phyloP scores from a whole-genome alignment of 106 monocot genomes.

The Ottelia alismoides region DNA sequence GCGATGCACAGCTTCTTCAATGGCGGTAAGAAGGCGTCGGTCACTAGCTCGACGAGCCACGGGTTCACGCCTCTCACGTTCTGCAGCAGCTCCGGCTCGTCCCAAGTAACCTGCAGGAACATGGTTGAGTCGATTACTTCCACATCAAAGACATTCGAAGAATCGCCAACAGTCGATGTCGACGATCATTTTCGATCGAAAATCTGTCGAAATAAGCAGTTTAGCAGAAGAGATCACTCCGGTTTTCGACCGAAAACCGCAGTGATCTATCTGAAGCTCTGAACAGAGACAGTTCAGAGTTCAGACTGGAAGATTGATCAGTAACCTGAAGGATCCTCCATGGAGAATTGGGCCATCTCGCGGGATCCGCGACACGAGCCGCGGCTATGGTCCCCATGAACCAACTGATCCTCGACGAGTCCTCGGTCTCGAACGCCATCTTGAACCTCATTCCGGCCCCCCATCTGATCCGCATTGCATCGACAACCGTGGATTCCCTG shows the following conservation, averaged over 20 bases:
- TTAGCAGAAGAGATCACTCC: no score
- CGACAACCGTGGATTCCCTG: slow-evolving; percentile 8
- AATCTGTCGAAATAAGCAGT: no score
- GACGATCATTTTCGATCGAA: no score
- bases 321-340: slow-evolving; percentile 32
- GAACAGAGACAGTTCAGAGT: no score
- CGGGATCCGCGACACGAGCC: slow-evolving; percentile 15
- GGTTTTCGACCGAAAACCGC: no score
- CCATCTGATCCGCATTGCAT: slow-evolving; percentile 16
- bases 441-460: slow-evolving; percentile 21
- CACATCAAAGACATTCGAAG: no score
- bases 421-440: slow-evolving; percentile 30
- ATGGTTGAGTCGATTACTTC: no score
- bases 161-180: no score
- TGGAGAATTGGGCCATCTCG: slow-evolving; percentile 17
- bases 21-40: slow-evolving; percentile 44
- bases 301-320: no score
- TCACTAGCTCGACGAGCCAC: slow-evolving; percentile 61
- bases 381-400: slow-evolving; percentile 25
- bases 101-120: slow-evolving; percentile 62
- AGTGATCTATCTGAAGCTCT: no score
- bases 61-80: slow-evolving; percentile 67
- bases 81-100: slow-evolving; percentile 69
- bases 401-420: slow-evolving; percentile 27
- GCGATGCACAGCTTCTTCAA: slow-evolving; percentile 35